Base-by-base conservation (phyloP, 164 flowering plant species). In the Hamamelis virginiana region DNA sequence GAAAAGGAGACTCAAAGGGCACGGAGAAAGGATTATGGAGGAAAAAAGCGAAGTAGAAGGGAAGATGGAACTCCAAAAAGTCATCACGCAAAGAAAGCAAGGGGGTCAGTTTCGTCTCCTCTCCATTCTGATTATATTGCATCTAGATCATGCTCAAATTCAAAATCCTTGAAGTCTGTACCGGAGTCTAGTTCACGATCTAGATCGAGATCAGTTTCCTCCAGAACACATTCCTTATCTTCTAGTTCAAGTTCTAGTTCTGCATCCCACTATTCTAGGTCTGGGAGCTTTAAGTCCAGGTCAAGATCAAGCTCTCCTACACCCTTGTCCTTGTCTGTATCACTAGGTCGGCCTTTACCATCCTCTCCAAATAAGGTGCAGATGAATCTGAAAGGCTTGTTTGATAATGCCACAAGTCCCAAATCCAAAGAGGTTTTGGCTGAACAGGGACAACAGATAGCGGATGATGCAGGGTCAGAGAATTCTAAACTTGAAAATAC, bases 231-330 rank as follows among this genome's bases (percentile, higher is more conserved):
- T 45, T 74, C 75, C 11, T 26, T 50, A 38, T 68, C 69, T 25
- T 52, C 60, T 50, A 26, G 25, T 45, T 63, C 68, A 16, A 70
- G 51, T 50, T 76, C 84, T n/a, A 41, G 65, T 52, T 72, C 81
- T 61, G 19, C 63, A 48, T 74, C 81, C 67, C 70, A 65, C 8
- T 47, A 62, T 64, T 70, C 72, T 28, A 74, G 69, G 65, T 71
- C 79, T 43, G 63, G 59, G 57, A 69, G 70, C 62, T 72, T 56
- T 9, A 82, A 72, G 58, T 74, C 75, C 19, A 74, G 70, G 64
- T 80, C 74, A 50, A 79, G 73, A 68, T 80, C 78, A 53, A 73
- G 74, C 18, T 74, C 80, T 26, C 70, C 76, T 33, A 72, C 74
- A 59, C 76, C 83, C 9, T 53, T 75, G 70, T 77, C 84, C 64